A percentile compares a stretch with the other conserved stretches of the same genome.
Evolutionary conservation across 2,329 filamentous ascomycete species (phyloP).

Genomic region (Rhinocladiella mackenziei): DNA sequence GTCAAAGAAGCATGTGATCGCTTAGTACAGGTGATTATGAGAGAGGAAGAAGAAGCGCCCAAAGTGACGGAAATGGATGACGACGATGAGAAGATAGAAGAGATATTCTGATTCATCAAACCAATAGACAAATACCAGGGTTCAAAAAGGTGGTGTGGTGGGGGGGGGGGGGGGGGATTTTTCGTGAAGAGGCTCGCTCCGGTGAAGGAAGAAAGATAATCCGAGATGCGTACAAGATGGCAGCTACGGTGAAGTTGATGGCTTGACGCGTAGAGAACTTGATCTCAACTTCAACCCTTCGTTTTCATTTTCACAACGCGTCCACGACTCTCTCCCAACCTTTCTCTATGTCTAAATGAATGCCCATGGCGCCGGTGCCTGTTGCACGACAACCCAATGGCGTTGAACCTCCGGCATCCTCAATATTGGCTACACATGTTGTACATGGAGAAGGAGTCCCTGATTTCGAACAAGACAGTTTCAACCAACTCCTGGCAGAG

Average conservation of each 20-base stretch:
- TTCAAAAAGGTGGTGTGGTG: too few relatives aligned
- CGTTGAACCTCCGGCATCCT: slow-evolving; percentile 55
- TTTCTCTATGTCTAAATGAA: not conserved
- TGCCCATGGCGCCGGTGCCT: slow-evolving; percentile 19
- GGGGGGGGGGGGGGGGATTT: too few relatives aligned
- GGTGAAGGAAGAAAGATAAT: not conserved
- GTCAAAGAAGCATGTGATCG: slow-evolving; percentile 83
- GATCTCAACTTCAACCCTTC: slow-evolving; percentile 2
- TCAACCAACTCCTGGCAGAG: slow-evolving; percentile 69
- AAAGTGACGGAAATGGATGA: slow-evolving; percentile 45
- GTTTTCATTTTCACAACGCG: slow-evolving; percentile 8
- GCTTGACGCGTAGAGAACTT: slow-evolving; percentile 2
- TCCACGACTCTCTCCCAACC: not conserved
- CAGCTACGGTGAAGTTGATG: slow-evolving; percentile 1
- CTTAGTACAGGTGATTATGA: slow-evolving; percentile 81
- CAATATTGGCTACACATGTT: slow-evolving; percentile 81
- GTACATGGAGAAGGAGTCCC: slow-evolving; percentile 62
- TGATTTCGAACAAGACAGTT: slow-evolving; percentile 65
- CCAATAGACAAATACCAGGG: not conserved
- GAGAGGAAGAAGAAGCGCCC: slow-evolving; percentile 62
- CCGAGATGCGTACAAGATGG: not conserved
- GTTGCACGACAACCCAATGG: slow-evolving; percentile 22
- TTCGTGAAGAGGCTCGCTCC: too few relatives aligned
- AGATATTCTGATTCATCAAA: slow-evolving; percentile 39
- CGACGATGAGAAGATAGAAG: slow-evolving; percentile 41